phyloP scores from a whole-genome alignment of 257 asterid species.

The Solanum pinnatisectum region DNA sequence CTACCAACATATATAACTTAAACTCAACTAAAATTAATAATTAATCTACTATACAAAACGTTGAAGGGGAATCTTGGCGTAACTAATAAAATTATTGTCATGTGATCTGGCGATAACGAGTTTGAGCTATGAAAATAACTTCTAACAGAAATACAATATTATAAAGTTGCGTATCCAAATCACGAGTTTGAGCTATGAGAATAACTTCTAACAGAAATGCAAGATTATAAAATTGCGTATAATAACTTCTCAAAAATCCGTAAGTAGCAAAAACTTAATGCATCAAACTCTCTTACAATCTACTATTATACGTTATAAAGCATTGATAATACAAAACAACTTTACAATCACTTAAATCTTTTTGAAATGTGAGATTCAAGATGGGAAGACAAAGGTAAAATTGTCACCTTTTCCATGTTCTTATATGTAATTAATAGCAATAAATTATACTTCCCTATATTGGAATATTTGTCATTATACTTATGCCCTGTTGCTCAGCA shows the following conservation, averaged over 20 bases:
- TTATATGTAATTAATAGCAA: neutral
- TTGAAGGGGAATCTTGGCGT: neutral
- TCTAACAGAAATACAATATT: neutral
- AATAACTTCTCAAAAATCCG: neutral
- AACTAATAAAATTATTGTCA: neutral
- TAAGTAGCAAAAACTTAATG: neutral
- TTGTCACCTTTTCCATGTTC: neutral
- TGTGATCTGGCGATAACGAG: fast-evolving
- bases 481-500: neutral
- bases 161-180: too few species aligned
- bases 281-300: neutral
- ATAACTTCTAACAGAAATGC: neutral
- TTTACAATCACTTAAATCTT: neutral
- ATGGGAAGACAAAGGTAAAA: neutral
- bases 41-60: neutral
- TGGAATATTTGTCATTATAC: neutral
- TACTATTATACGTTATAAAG: neutral
- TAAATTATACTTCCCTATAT: neutral
- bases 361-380: neutral
- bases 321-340: neutral
- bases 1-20: neutral
- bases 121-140: neutral
- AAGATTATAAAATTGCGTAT: fast-evolving
- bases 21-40: neutral
- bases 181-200: neutral